These are phyloP conservation scores for Oldenlandia corymbosa DNA, from an alignment of 257 asterid species.

Conservation along the genomic window DNA sequence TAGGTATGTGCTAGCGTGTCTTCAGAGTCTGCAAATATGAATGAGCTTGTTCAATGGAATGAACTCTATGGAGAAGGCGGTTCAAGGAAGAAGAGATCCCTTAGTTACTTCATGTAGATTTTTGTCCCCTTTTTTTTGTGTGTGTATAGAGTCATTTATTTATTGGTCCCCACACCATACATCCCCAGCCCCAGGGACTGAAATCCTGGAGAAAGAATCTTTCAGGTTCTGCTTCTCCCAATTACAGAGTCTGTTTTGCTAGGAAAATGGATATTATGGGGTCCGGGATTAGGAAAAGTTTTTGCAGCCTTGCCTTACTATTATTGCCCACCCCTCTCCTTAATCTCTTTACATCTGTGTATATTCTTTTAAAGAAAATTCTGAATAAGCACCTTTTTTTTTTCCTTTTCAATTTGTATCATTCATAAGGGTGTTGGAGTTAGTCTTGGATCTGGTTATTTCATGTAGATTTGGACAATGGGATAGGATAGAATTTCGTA, in stretches of 20 bases:
- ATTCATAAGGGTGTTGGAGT: too few relatives aligned
- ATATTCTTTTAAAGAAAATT: not conserved
- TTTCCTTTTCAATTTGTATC: too few relatives aligned
- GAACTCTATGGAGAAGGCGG: constrained; percentile 54
- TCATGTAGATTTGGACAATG: not conserved
- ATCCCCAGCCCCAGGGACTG: constrained; percentile 7
- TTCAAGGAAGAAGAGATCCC: constrained; percentile 42
- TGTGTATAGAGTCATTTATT: constrained; percentile 16
- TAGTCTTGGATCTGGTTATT: not conserved
- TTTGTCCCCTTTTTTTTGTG: constrained; percentile 1
- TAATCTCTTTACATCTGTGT: not conserved
- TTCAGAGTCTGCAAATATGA: constrained; percentile 50
- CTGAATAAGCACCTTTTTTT: constrained; percentile 2
- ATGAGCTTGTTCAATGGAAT: constrained; percentile 49
- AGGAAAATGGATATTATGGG: not conserved
- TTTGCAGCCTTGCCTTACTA: not conserved
- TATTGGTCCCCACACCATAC: not conserved
- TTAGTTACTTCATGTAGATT: constrained; percentile 51
- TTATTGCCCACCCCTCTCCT: too few relatives aligned
- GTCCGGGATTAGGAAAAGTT: not conserved
- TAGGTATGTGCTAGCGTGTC: constrained; percentile 59
- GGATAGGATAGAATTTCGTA: not conserved
- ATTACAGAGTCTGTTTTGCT: not conserved
- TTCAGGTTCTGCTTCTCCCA: constrained; percentile 11
- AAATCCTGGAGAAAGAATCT: constrained; percentile 5